Evolutionary conservation across 371 early-diverging fungal species (phyloP), one percentile per base, ranked within the genome.

Genomic region (Mucor sp.): DNA sequence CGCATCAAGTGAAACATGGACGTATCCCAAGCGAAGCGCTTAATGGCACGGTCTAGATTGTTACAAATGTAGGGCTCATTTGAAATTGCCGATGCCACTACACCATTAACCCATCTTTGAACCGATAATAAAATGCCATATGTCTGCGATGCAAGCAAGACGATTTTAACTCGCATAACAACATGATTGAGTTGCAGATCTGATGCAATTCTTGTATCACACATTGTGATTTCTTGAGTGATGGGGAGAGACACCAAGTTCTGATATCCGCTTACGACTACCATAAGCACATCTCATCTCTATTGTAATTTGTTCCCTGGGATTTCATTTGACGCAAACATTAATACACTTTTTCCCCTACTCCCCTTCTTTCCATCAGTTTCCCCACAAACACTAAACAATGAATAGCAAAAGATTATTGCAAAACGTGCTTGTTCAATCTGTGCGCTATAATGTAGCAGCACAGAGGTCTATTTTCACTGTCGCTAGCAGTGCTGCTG

Each of bases 371-470:
- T 47, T 47, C 41, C 4, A 41, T 41, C 41, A 17, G 17, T 41
- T 41, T 47, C 47, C 47, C 47, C 47, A 47, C 47, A 47, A 47
- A 47, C 21, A 9, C 3, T 21, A 21, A 43, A 23, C 19, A 58
- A 63, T 63, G 63, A 21, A 39, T 39, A 55, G 55, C 39, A 33
- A 41, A 11, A 63, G 63, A 63, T n/a, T 63, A 39, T 27, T 63
- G 8, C 63, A 55, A 63, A 33, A 63, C 17, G 63, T 28, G 3
- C 41, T 63, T 19, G 21, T 19, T 4, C 53, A 63, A 28, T 55
- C 63, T 39, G 39, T 41, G 15, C 63, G 56, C 19, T 25, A 55
- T 5, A 62, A 12, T 28, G 21, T 6, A 6, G 14, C 23, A 25
- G 28, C 27, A 28, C 58, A 58, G n/a, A 32, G 11, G 11, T 17